A percentile compares a stretch with the other conserved stretches of the same genome.
These are phyloP conservation scores for Zizania palustris DNA, from an alignment of 202 grass and related monocot species.

Conservation along the genomic window DNA sequence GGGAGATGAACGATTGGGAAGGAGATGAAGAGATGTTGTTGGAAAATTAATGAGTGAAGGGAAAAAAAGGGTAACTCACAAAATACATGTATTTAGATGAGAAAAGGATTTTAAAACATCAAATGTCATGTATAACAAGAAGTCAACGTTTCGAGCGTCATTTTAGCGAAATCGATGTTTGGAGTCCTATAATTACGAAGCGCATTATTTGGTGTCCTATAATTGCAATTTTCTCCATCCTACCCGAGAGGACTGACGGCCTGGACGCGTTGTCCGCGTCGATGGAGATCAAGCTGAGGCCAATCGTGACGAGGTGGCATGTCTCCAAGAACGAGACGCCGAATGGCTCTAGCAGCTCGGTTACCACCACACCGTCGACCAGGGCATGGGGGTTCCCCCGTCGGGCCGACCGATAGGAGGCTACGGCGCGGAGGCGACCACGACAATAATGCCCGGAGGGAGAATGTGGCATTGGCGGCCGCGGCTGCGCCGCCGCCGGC, in stretches of 20 bases:
- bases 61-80: too few relatives aligned
- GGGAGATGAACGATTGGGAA: too few relatives aligned
- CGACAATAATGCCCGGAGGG: slow-evolving; percentile 1
- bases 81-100: too few relatives aligned
- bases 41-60: too few relatives aligned
- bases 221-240: too few relatives aligned
- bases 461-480: slow-evolving; percentile 14
- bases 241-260: slow-evolving; percentile 38
- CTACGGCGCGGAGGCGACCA: slow-evolving; percentile 18
- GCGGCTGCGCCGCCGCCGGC: slow-evolving; percentile 6
- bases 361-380: slow-evolving; percentile 49
- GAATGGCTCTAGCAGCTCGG: slow-evolving; percentile 42
- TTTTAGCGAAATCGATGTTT: too few relatives aligned
- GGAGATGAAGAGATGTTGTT: too few relatives aligned
- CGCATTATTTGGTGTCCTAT: too few relatives aligned
- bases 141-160: too few relatives aligned
- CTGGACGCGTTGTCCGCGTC: slow-evolving; percentile 45
- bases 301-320: slow-evolving; percentile 55
- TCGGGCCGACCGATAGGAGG: slow-evolving; percentile 11
- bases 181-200: too few relatives aligned
- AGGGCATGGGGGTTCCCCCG: slow-evolving; percentile 48
- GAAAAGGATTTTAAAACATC: too few relatives aligned
- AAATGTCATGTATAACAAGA: too few relatives aligned
- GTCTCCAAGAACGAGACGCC: slow-evolving; percentile 7
- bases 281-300: slow-evolving; percentile 71